These are phyloP conservation scores for Cladosporium sp. DNA, from an alignment of 2,329 filamentous ascomycete genomes.

Conservation along the genomic window DNA sequence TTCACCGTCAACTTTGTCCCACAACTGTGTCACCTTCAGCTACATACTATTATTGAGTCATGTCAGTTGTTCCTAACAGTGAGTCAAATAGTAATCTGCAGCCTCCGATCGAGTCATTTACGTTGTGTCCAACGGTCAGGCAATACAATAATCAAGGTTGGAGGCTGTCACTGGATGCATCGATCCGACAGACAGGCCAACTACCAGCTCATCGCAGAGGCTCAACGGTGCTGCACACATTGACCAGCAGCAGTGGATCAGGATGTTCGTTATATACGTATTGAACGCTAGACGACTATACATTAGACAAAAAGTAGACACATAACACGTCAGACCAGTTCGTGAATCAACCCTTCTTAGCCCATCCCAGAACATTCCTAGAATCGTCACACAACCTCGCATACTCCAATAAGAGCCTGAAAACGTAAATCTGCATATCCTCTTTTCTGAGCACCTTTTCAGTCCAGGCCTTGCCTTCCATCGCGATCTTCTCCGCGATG, in stretches of 20 bases:
- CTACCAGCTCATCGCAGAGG: too few species aligned
- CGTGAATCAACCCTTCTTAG: conserved; percentile 17
- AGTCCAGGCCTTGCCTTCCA: conserved; percentile 64
- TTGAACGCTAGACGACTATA: not conserved
- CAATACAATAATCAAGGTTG: too few species aligned
- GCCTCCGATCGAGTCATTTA: too few species aligned
- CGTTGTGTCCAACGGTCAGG: too few species aligned
- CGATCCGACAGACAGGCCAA: too few species aligned
- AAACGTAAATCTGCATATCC: conserved; percentile 69
- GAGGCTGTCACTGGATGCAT: too few species aligned
- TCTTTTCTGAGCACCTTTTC: conserved; percentile 63
- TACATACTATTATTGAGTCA: too few species aligned
- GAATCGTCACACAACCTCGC: conserved; percentile 41
- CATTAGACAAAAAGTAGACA: not conserved
- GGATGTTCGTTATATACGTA: not conserved
- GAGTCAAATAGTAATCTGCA: too few species aligned
- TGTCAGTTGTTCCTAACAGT: too few species aligned
- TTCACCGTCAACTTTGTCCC: not conserved
- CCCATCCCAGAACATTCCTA: conserved; percentile 38
- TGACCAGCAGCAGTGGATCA: too few species aligned
- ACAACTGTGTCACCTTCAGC: too few species aligned
- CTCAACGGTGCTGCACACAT: too few species aligned
- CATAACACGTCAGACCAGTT: not conserved
- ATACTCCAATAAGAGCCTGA: conserved; percentile 52
- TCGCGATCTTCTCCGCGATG: conserved; percentile 61